Evolutionary conservation across 1,139 yeast species (phyloP).

Genomic region (Scheffersomyces lignicola): DNA sequence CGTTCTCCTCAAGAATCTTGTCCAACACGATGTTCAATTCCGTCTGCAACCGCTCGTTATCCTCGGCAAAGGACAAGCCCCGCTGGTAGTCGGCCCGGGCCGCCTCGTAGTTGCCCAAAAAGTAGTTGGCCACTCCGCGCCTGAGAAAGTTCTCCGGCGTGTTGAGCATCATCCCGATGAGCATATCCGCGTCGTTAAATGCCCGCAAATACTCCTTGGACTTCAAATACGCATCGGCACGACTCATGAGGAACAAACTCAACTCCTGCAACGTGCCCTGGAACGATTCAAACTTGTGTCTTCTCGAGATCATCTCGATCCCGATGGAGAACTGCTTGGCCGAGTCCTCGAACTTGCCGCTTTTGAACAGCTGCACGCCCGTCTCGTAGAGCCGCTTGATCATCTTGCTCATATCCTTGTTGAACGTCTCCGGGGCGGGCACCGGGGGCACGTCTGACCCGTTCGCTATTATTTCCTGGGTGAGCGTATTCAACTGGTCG

Average conservation of each 20-base stretch:
- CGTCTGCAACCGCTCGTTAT: slow-evolving; percentile 41
- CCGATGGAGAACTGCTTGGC: slow-evolving; percentile 73
- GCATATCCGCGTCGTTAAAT: slow-evolving; percentile 75
- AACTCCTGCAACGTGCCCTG: slow-evolving; percentile 79
- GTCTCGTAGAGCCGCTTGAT: slow-evolving; percentile 73
- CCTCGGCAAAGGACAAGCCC: slow-evolving; percentile 67
- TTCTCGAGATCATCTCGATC: slow-evolving; percentile 73
- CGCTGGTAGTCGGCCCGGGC: slow-evolving; percentile 78
- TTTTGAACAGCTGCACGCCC: slow-evolving; percentile 65
- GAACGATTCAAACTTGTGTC: slow-evolving; percentile 86
- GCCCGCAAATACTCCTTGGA: slow-evolving; percentile 69
- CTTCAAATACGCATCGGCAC: slow-evolving; percentile 81
- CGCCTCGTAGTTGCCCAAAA: slow-evolving; percentile 67
- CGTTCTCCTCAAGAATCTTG: slow-evolving; percentile 52
- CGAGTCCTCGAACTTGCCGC: slow-evolving; percentile 67
- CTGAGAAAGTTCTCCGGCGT: slow-evolving; percentile 81
- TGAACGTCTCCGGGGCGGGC: slow-evolving; percentile 51
- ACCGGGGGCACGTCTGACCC: slow-evolving; percentile 73
- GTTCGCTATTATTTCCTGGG: slow-evolving; percentile 56
- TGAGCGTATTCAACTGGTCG: slow-evolving; percentile 62
- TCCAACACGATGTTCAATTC: slow-evolving; percentile 48
- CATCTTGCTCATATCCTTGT: slow-evolving; percentile 62
- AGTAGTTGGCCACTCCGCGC: slow-evolving; percentile 71
- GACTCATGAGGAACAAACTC: slow-evolving; percentile 67
- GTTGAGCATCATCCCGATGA: slow-evolving; percentile 61